These are phyloP conservation scores for Trichoderma gamsii DNA, from an alignment of 495 filamentous ascomycete genomes.

Conservation along the genomic window DNA sequence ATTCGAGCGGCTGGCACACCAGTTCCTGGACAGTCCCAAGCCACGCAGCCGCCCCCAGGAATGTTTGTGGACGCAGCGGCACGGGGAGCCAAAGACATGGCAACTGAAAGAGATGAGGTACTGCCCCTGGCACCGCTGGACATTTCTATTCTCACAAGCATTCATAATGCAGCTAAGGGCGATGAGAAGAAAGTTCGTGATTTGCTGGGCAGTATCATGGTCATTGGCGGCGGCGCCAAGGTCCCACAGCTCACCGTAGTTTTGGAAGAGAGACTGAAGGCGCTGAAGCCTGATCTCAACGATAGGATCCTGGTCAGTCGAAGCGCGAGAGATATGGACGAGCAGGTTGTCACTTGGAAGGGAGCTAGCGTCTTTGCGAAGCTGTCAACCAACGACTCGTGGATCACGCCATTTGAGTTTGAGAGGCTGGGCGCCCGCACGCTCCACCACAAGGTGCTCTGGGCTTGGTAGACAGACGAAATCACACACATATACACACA, in stretches of 20 bases:
- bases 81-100: conserved; percentile 45
- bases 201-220: conserved; percentile 90
- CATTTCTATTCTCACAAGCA: conserved; percentile 78
- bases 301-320: conserved; percentile 85
- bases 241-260: conserved; percentile 66
- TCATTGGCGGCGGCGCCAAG: conserved; percentile 84
- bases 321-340: conserved; percentile 86
- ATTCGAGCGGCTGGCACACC: conserved; percentile 44
- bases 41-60: conserved; percentile 26
- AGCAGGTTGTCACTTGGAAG: conserved; percentile 95
- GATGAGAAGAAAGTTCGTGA: conserved; percentile 92
- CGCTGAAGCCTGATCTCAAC: conserved; percentile 58
- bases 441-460: conserved; percentile 84
- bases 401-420: conserved; percentile 85
- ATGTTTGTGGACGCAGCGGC: conserved; percentile 34
- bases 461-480: conserved; percentile 43
- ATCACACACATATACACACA: neutral
- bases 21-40: conserved; percentile 27
- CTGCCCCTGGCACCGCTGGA: conserved; percentile 80
- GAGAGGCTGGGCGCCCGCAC: conserved; percentile 75
- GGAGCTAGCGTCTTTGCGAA: conserved; percentile 97
- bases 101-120: conserved; percentile 69
- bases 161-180: conserved; percentile 75
- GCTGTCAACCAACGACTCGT: conserved; percentile 83
- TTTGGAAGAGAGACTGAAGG: conserved; percentile 74